Evolutionary conservation across 805 yeast genomes (phyloP).

Genomic region (Kurtzmaniella cleridarum): DNA sequence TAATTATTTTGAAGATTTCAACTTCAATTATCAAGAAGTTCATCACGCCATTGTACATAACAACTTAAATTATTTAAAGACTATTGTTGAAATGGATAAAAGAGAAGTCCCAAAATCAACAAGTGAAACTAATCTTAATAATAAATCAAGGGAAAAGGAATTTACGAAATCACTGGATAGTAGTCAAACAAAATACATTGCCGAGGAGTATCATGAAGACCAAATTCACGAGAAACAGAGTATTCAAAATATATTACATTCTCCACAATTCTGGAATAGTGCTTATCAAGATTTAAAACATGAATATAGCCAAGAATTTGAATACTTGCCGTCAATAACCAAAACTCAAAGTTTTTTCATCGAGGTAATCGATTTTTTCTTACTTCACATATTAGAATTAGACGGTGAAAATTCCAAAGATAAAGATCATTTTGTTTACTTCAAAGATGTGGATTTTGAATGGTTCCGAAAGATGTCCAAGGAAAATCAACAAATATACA

Average conservation of each 20-base stretch:
- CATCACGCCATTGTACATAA: neutral
- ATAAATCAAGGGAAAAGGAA: neutral
- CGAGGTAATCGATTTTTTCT: constrained; percentile 19
- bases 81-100: neutral
- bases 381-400: constrained; percentile 12
- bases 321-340: constrained; percentile 14
- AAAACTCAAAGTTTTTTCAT: constrained; percentile 14
- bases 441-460: constrained; percentile 17
- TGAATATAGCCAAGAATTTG: constrained; percentile 9
- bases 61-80: neutral
- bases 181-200: neutral
- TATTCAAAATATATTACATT: constrained; percentile 9
- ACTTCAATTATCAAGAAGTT: constrained; percentile 4
- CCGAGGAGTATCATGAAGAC: neutral
- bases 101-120: neutral
- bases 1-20: constrained; percentile 12
- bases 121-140: neutral
- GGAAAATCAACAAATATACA: constrained; percentile 11
- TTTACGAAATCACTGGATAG: neutral
- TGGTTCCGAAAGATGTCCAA: constrained; percentile 15
- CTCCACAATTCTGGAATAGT: constrained; percentile 23
- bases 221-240: neutral
- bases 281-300: constrained; percentile 26
- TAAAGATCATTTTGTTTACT: constrained; percentile 13
- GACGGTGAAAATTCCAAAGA: constrained; percentile 5